A percentile compares a stretch with the other conserved stretches of the same genome.
phyloP scores from a whole-genome alignment of 805 yeast species.

The Pichia manshurica region DNA sequence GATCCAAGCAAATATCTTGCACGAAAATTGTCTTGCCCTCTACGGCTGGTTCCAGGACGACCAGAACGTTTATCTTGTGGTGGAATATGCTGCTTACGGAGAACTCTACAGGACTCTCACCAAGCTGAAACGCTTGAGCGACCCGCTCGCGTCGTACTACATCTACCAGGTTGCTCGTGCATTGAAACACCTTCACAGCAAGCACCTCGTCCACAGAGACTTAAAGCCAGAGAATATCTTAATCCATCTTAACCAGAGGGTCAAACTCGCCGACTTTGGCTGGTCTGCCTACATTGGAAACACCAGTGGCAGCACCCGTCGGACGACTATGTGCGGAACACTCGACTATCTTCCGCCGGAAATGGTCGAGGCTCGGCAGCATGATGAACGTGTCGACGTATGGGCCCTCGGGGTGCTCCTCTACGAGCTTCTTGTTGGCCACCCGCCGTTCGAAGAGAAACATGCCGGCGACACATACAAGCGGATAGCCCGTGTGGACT shows the following conservation, averaged over 20 bases:
- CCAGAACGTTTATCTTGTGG: constrained; percentile 70
- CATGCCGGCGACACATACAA: constrained; percentile 71
- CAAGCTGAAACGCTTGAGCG: constrained; percentile 47
- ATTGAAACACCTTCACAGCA: constrained; percentile 67
- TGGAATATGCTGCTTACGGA: constrained; percentile 83
- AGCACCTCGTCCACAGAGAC: constrained; percentile 84
- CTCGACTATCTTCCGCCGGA: constrained; percentile 94
- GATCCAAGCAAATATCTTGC: constrained; percentile 74
- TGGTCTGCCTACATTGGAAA: constrained; percentile 67
- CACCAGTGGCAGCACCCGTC: neutral
- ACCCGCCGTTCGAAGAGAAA: constrained; percentile 87
- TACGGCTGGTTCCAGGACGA: constrained; percentile 83
- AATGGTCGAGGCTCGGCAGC: constrained; percentile 78
- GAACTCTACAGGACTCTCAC: constrained; percentile 73
- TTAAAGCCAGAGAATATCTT: constrained; percentile 91
- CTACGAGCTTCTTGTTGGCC: constrained; percentile 81
- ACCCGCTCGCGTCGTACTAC: constrained; percentile 69
- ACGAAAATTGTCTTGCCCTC: constrained; percentile 72
- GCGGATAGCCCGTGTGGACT: constrained; percentile 72
- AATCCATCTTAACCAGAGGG: constrained; percentile 53
- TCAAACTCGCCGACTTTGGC: constrained; percentile 78
- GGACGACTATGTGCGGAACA: constrained; percentile 91
- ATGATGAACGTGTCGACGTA: constrained; percentile 73
- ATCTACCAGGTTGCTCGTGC: constrained; percentile 81
- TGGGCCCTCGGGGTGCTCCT: constrained; percentile 91